These are phyloP conservation scores for Xylariaceae sp. DNA, from an alignment of 2,329 filamentous ascomycete species.

Conservation along the genomic window DNA sequence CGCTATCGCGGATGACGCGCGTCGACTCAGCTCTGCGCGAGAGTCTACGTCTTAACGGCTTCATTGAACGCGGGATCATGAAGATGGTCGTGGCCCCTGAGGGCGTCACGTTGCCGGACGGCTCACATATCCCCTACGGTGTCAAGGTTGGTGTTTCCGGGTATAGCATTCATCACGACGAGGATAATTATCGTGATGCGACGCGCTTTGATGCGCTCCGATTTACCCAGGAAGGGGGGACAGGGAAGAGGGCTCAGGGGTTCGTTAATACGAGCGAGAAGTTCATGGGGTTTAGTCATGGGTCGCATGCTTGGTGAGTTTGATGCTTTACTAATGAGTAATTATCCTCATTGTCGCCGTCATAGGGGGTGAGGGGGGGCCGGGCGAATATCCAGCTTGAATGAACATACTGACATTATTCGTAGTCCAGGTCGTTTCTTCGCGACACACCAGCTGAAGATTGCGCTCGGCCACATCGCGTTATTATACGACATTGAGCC, in stretches of 20 bases:
- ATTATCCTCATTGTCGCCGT: neutral
- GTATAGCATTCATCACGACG: slow-evolving; percentile 33
- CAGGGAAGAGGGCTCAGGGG: slow-evolving; percentile 16
- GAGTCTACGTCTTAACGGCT: slow-evolving; percentile 36
- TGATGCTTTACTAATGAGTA: neutral
- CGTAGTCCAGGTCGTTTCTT: slow-evolving; percentile 36
- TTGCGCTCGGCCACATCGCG: slow-evolving; percentile 32
- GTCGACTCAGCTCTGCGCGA: slow-evolving; percentile 41
- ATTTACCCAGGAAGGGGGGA: slow-evolving; percentile 26
- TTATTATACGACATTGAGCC: slow-evolving; percentile 35
- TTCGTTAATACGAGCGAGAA: slow-evolving; percentile 31
- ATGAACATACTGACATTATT: neutral
- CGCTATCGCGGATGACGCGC: slow-evolving; percentile 33
- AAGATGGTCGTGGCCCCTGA: slow-evolving; percentile 33
- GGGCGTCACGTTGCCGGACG: slow-evolving; percentile 32
- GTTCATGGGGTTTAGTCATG: slow-evolving; percentile 36
- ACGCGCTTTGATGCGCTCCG: slow-evolving; percentile 35
- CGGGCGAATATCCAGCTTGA: neutral
- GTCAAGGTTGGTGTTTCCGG: slow-evolving; percentile 34
- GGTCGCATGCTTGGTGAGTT: slow-evolving; percentile 34
- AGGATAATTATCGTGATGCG: slow-evolving; percentile 31
- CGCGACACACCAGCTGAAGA: slow-evolving; percentile 36
- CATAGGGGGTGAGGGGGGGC: neutral
- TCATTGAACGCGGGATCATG: slow-evolving; percentile 34
- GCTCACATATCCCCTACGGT: slow-evolving; percentile 31